Conservation (phyloP, 306 rosid species). For the Quercus engelmannii region DNA sequence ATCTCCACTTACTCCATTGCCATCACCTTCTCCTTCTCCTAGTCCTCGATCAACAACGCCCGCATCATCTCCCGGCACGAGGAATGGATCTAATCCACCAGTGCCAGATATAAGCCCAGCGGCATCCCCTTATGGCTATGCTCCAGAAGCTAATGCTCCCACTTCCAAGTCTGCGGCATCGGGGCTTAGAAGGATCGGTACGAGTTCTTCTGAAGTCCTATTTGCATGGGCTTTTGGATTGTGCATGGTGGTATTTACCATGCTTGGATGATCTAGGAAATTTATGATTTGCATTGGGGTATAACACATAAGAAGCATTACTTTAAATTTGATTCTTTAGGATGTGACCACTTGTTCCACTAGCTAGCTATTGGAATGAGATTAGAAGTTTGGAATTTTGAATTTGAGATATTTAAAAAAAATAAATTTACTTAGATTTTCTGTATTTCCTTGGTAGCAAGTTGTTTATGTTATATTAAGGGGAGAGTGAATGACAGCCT, state of each 20-base stretch:
- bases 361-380: not conserved
- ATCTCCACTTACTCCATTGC: not conserved
- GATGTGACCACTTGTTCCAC: not conserved
- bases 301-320: not conserved
- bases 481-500: too few relatives aligned
- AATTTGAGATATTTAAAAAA: not conserved
- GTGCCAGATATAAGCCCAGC: constrained; percentile 3
- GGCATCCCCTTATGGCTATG: not conserved
- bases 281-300: not conserved
- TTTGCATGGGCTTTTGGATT: not conserved
- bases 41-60: not conserved
- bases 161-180: not conserved
- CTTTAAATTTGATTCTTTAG: not conserved
- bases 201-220: not conserved
- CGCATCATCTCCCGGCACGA: not conserved
- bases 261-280: not conserved
- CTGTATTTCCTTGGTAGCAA: not conserved
- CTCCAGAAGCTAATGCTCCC: not conserved
- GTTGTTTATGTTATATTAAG: too few relatives aligned
- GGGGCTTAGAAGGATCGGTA: not conserved
- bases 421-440: not conserved
- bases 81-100: not conserved
- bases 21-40: not conserved
- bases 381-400: not conserved
- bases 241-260: not conserved